phyloP scores from a whole-genome alignment of 2,329 filamentous ascomycete genomes.

The Scedosporium dehoogii region DNA sequence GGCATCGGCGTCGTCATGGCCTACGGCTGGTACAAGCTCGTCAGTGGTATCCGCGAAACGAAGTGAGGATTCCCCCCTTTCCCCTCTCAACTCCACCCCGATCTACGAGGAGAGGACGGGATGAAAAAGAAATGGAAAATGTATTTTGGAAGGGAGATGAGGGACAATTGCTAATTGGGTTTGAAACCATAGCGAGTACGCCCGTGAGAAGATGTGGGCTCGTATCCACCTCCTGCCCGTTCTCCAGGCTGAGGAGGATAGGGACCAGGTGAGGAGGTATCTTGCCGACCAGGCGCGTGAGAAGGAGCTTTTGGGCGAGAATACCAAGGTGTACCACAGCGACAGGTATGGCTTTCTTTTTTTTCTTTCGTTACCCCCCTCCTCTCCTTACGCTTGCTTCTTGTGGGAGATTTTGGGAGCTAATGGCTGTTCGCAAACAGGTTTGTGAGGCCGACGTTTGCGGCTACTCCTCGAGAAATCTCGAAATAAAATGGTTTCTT shows the following conservation, averaged over 20 bases:
- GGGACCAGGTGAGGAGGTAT: conserved; percentile 82
- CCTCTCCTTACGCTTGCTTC: neutral
- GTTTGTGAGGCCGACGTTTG: conserved; percentile 74
- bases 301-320: conserved; percentile 78
- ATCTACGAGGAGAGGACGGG: neutral
- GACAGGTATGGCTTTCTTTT: conserved; percentile 55
- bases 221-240: conserved; percentile 90
- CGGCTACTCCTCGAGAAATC: conserved; percentile 55
- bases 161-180: neutral
- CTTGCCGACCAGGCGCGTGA: conserved; percentile 81
- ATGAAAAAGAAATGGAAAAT: neutral
- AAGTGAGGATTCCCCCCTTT: conserved; percentile 55
- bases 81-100: neutral
- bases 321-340: conserved; percentile 76
- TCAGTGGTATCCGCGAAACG: conserved; percentile 76
- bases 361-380: neutral
- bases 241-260: conserved; percentile 92
- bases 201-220: conserved; percentile 96
- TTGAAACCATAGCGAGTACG: conserved; percentile 61
- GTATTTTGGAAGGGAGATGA: neutral
- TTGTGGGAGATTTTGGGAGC: neutral
- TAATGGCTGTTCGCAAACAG: conserved; percentile 27
- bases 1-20: conserved; percentile 70
- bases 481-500: conserved; percentile 39
- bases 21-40: conserved; percentile 83